Base-by-base conservation (phyloP, 768 basidiomycete genomes). In the Boletus rubescentipes region DNA sequence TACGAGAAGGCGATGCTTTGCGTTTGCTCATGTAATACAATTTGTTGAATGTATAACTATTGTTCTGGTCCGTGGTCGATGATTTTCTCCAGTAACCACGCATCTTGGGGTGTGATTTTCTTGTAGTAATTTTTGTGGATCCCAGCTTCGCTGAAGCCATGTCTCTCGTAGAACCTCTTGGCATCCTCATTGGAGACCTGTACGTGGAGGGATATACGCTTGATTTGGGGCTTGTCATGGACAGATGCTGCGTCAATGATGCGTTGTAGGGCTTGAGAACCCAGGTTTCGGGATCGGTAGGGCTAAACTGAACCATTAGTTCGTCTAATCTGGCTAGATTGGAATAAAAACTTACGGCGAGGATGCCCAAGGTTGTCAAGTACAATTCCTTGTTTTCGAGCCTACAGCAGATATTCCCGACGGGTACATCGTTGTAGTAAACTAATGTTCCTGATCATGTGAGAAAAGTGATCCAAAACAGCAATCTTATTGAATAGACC, bases 361-460 rank as follows among this genome's bases (percentile, higher is more conserved):
- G 83, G 58, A 95, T 74, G 40, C 92, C 93, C 86, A 95, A 87
- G 46, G 93, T 95, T 87, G 93, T 91, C 66, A 94, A 79, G 73
- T 95, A 95, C 48, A 72, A 42, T 55, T 67, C 69, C 20, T 83
- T 82, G 49, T 75, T 79, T 71, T 96, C 93, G 55, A 93, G 71
- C 54, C 91, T 83, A 74, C 89, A 92, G 70, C 90, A 93, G 64
- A 94, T 81, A 5, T 86, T 91, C 54, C 93, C 93, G 58, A 95
- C 86, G 42, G 93, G 91, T 53, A 96, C 78, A 74, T 96, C 93
- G 74, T 93, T 94, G 74, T 88, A 94, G 73, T 93, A 94, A 44
- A 94, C 93, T 93, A 61, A 41, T 8, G 53, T 57, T 50, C 54
- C 67, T 60, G 56, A 51, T 44, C 53, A 52, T 54, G 61, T 68